Base-by-base conservation (phyloP, 2,329 filamentous ascomycete genomes). In the Hypoxylon sp. region DNA sequence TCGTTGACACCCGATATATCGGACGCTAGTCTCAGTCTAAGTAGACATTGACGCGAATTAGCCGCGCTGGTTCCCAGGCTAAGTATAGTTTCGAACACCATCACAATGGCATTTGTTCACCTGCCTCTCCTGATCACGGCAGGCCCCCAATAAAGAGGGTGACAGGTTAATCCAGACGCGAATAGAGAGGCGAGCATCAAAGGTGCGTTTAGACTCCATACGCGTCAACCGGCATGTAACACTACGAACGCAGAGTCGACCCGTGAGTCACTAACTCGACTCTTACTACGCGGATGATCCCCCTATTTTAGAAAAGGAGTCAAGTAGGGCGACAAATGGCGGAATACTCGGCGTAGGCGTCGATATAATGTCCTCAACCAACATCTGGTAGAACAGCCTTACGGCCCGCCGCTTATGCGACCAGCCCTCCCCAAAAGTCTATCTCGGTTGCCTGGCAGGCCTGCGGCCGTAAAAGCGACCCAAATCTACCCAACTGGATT, bases 321-420 rank as follows among this genome's bases (percentile, higher is more conserved):
- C 21, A 41, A 32, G 56, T 21, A 45, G 45, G 52, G 25, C 21
- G 37, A 56, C 14, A 14, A 48, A 48, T 9, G 11, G 30, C 25
- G 43, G 27, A 51, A 63, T 25, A 47, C 55, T 53, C 45, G 34
- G 56, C 34, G 39, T 57, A 58, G 56, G n/a, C 39, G 21, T 37
- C 39, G 3, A 58, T 52, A 51, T 59, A 39, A 32, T 29, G 1
- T 41, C 27, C 51, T 27, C 55, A 67, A 65, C 67, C 65, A 70
- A 70, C 61, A 46, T 59, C 41, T 55, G 7, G 19, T 45, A 27
- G 41, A 54, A 58, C 64, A 70, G 67, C 67, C 67, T 67, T 70
- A 68, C 32, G 61, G 59, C 52, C 65, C 62, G 46, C 51, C 14
- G 29, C 23, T 48, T 39, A 63, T 68, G 67, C 67, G 58, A 19